Evolutionary conservation across 495 filamentous ascomycete genomes (phyloP), one percentile per base, ranked within the genome.

Genomic region (Clavariopsis aquatica): DNA sequence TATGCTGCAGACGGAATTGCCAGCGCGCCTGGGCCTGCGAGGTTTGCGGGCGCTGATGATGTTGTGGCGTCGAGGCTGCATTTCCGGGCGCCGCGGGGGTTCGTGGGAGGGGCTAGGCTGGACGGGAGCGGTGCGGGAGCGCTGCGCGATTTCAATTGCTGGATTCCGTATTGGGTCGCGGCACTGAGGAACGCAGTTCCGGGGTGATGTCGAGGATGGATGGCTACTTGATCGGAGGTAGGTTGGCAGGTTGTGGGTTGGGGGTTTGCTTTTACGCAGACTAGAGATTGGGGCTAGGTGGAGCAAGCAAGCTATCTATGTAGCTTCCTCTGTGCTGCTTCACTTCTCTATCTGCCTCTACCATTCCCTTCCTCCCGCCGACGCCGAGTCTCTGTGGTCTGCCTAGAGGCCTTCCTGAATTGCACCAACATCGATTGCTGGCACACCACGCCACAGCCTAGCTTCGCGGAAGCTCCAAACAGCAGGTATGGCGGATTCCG

Each of bases 51-150:
- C 13, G 31, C 36, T 34, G 20, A 41, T 3, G 10, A 28, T 28
- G 51, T 28, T 5, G 24, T 54, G 52, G 38, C 60, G 60, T 55
- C 29, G 31, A 38, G 20, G 41, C 41, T 64, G 60, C 60, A 57
- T 64, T 38, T 64, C 60, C 60, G 60, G 23, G 52, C 60, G 60
- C 60, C 60, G 60, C 60, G 60, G 60, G 60, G 41, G 31, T n/a
- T 2, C 3, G 2, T 19, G 19, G 52, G 22, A 23, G 52, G 22
- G 19, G 27, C 4, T 34, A 22, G 13, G 6, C 3, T 8, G n/a
- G 6, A 17, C 38, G 15, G 38, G 15, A 10, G 38, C 12, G 5
- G 38, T n/a, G n/a, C 38, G n/a, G 38, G 13, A 17, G 6, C 31
- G 13, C 23, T 55, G 26, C 52, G 31, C 4, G 26, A 31, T 46